Base-by-base conservation (phyloP, 495 filamentous ascomycete genomes). In the Aspergillus campestris region DNA sequence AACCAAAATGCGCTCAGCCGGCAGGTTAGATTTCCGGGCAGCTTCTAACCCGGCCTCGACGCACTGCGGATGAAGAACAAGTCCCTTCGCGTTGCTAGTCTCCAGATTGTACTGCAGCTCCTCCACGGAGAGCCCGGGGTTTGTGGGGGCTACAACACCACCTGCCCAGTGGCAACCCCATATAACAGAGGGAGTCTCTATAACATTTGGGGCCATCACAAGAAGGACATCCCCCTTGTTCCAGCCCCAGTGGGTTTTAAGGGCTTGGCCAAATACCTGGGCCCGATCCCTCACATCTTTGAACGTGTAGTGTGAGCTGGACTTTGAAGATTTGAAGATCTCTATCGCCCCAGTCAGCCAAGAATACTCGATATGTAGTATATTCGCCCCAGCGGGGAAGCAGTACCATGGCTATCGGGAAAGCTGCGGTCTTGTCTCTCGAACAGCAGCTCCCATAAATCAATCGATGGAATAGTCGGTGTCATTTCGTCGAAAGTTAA, bases 31-130 rank as follows among this genome's bases (percentile, higher is more conserved):
- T 18, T 11, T n/a, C 24, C 36, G 59, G 1, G 81, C 81, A 8
- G 87, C 87, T 35, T 77, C 65, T 13, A 60, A 47, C 9, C 78
- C 87, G 1, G 62, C 65, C 24, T 71, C 59, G 2, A 89, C 62
- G 48, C 81, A 65, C 0, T 77, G 58, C 27, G 66, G 55, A 47
- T 82, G 81, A 3, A 86, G 90, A 7, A 81, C 72, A 24, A 94
- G 58, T 5, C 70, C 85, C 52, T 78, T 83, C 34, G 84, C 85
- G 5, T 72, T 67, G 1, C 81, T 78, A 59, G 87, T 80, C 47
- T 79, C 75, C 46, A 94, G 74, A 59, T 90, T 86, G 58, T 82
- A 87, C 8, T 81, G 77, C 8, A 94, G 72, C 56, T 94, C 87
- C 10, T 87, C 77, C 34, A 66, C 73, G 5, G 80, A 87, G 61